A percentile compares a stretch with the other conserved stretches of the same genome.
These are phyloP conservation scores for Tuber melanosporum DNA, from an alignment of 495 filamentous ascomycete species.

Conservation along the genomic window DNA sequence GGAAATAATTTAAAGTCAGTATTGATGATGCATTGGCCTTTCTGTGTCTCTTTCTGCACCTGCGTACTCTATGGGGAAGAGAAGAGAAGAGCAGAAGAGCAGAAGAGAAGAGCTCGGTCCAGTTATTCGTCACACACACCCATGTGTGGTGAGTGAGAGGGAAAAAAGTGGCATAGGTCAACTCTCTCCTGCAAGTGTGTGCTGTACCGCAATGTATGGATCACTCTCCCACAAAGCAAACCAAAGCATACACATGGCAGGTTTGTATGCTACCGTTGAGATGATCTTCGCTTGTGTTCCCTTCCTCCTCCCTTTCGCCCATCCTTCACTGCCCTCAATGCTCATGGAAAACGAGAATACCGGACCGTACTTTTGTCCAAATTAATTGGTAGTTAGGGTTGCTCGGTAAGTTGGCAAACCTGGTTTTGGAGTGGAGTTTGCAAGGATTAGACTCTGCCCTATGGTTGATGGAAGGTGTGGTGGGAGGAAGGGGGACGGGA, in stretches of 20 bases:
- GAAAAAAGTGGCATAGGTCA: background rate
- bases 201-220: background rate
- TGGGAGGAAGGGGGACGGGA: background rate
- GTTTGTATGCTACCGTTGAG: background rate
- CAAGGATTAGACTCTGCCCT: background rate
- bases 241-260: background rate
- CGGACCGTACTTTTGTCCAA: background rate
- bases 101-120: background rate
- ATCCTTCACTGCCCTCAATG: background rate
- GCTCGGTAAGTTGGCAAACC: background rate
- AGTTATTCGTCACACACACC: background rate
- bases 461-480: slow-evolving; percentile 1
- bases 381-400: slow-evolving; percentile 1
- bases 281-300: background rate
- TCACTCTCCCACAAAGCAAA: background rate
- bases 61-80: background rate
- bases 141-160: background rate
- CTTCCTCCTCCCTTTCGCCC: background rate
- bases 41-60: background rate
- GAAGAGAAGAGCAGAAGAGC: background rate
- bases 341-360: background rate
- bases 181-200: slow-evolving; percentile 2
- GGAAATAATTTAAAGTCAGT: background rate
- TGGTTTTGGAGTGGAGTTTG: background rate
- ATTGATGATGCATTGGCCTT: background rate